Conservation (phyloP, 768 basidiomycete species). For the Gymnopilus junonius region DNA sequence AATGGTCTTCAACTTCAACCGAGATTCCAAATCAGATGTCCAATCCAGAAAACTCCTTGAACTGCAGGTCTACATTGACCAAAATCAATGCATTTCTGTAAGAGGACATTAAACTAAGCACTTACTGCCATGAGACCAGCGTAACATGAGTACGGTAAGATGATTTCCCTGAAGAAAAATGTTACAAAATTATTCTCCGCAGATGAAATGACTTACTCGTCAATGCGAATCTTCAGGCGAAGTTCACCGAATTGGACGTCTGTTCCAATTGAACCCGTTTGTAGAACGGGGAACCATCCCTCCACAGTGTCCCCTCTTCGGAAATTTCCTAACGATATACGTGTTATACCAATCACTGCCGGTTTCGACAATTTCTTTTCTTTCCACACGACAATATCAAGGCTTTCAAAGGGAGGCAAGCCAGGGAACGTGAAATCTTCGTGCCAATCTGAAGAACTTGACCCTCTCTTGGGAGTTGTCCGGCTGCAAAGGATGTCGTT, state of each 20-base stretch:
- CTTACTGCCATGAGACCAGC: constrained; percentile 60
- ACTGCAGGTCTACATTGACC: constrained; percentile 50
- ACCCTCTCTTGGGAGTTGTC: constrained; percentile 72
- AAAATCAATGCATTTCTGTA: neutral
- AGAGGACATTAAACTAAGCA: neutral
- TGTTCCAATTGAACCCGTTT: constrained; percentile 47
- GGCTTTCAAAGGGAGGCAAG: constrained; percentile 75
- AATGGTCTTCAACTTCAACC: constrained; percentile 66
- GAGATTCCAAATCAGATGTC: constrained; percentile 72
- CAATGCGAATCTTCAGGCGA: constrained; percentile 70
- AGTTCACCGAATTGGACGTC: constrained; percentile 77
- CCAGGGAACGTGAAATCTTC: constrained; percentile 77
- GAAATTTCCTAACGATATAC: constrained; percentile 71
- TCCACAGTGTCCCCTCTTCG: constrained; percentile 75
- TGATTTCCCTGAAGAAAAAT: constrained; percentile 62
- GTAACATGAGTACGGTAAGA: constrained; percentile 73
- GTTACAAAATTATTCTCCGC: neutral
- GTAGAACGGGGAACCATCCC: constrained; percentile 84
- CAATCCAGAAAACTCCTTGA: constrained; percentile 73
- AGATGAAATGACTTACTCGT: constrained; percentile 58
- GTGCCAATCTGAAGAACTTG: constrained; percentile 79
- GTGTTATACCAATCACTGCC: constrained; percentile 58
- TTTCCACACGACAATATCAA: constrained; percentile 71
- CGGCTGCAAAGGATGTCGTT: constrained; percentile 72
- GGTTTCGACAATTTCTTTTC: constrained; percentile 70